Base-by-base conservation (phyloP, 768 basidiomycete species). In the Tephrocybe rancida region DNA sequence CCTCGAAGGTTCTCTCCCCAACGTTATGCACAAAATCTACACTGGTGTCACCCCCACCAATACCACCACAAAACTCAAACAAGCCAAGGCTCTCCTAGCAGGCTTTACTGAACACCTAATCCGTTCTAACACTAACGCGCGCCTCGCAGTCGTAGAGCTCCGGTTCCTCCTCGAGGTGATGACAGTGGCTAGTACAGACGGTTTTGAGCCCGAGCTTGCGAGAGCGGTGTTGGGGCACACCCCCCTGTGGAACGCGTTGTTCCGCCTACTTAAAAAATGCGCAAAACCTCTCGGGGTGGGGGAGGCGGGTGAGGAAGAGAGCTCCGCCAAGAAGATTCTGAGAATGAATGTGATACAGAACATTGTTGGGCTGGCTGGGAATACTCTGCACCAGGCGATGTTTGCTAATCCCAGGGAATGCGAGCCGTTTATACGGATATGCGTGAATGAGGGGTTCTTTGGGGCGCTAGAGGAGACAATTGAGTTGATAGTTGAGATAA, bases 391-490 rank as follows among this genome's bases (percentile, higher is more conserved):
- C n/a, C 25, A 34, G 7, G 29, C 50, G 14, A 37, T 19, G 26
- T 18, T 56, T 6, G 27, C 46, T 1, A 26, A 46, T n/a, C 27
- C 50, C 2, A 42, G 29, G 39, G 51, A 45, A 19, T 57, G 56
- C 41, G 56, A 57, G 41, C 21, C 42, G 7, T 35, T 57, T 13
- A 24, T 43, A 4, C 48, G 56, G 11, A 57, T 57, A 10, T 57
- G 56, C 51, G 51, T 43, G 1, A 57, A 53, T 26, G 56, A 57
- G 29, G 44, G 44, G 4, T 44, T 57, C 11, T 57, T 53, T 22
- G 47, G 56, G 3, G 51, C 51, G 2, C 27, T 57, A 8, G 56
- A 56, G 39, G 55, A 56, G 39, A 43, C 38, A 8, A 45, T 57
- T 29, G 56, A 57, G 18, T 39, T 32, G 21, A 16, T 49, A 18